These are phyloP conservation scores for Chimonanthus praecox DNA, from an alignment of 164 flowering plant species.

Conservation along the genomic window DNA sequence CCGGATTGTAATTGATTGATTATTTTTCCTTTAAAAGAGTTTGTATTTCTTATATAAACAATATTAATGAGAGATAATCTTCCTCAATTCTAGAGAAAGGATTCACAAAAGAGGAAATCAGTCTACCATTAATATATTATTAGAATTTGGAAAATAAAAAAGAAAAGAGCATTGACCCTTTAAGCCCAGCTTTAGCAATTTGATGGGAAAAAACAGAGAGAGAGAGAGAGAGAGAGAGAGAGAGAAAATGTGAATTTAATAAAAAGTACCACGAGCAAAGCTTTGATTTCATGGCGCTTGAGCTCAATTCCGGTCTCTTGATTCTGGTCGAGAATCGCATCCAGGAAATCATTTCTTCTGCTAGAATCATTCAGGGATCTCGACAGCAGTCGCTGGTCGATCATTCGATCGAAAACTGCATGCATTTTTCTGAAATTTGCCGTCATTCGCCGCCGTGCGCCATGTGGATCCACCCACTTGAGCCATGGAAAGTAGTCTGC, in stretches of 20 bases:
- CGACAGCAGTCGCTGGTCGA: background rate
- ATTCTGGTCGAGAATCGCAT: slow-evolving; percentile 4
- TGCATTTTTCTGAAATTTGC: background rate
- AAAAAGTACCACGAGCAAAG: background rate
- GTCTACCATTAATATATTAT: too few relatives aligned
- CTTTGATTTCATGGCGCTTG: background rate
- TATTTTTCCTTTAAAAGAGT: too few relatives aligned
- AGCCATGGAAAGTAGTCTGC: slow-evolving; percentile 14
- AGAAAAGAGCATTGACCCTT: too few relatives aligned
- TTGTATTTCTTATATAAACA: too few relatives aligned
- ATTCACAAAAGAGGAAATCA: too few relatives aligned
- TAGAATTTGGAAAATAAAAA: too few relatives aligned
- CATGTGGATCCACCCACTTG: slow-evolving; percentile 8
- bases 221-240: too few relatives aligned
- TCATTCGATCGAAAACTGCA: slow-evolving; percentile 12
- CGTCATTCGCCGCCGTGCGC: background rate
- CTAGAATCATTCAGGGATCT: background rate
- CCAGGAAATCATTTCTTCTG: slow-evolving; percentile 6
- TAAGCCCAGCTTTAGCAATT: too few relatives aligned
- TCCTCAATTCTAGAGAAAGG: too few relatives aligned
- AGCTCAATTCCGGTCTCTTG: background rate
- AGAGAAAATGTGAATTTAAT: background rate
- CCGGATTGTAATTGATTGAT: too few relatives aligned
- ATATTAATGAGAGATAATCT: too few relatives aligned
- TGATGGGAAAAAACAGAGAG: too few relatives aligned